Evolutionary conservation across 768 basidiomycete genomes (phyloP).

Genomic region (Lenzites betulinus): DNA sequence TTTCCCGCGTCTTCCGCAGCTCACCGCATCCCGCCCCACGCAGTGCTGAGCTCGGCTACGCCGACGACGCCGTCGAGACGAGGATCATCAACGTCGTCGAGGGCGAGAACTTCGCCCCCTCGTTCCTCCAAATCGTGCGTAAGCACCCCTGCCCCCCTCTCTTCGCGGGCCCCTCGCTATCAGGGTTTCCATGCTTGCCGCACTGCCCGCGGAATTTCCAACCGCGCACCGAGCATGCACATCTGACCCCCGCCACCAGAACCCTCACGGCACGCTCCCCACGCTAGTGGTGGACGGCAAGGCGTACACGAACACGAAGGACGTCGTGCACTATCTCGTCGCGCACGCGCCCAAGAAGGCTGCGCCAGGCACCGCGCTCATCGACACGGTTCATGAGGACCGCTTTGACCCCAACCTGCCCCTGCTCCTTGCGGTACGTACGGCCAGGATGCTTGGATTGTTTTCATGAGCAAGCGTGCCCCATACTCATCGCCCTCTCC

Average conservation of each 20-base stretch:
- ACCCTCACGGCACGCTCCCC: slow-evolving; percentile 47
- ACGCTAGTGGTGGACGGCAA: slow-evolving; percentile 41
- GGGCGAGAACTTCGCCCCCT: slow-evolving; percentile 51
- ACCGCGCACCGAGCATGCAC: not conserved
- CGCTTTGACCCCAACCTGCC: slow-evolving; percentile 55
- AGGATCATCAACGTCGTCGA: slow-evolving; percentile 44
- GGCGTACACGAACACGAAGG: slow-evolving; percentile 41
- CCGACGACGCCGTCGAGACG: slow-evolving; percentile 36
- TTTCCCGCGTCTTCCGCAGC: not conserved
- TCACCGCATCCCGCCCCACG: not conserved
- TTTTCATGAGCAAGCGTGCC: too few relatives aligned
- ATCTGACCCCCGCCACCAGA: slow-evolving; percentile 31
- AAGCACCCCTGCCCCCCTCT: not conserved
- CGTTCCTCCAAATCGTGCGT: slow-evolving; percentile 45
- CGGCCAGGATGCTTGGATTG: not conserved
- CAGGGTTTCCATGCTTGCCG: not conserved
- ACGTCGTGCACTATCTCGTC: slow-evolving; percentile 45
- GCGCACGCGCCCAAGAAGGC: slow-evolving; percentile 40
- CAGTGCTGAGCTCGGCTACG: slow-evolving; percentile 48
- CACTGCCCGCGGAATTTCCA: not conserved
- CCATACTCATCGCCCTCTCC: too few relatives aligned
- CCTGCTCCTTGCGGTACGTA: slow-evolving; percentile 41
- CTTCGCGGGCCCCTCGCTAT: not conserved
- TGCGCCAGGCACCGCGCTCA: slow-evolving; percentile 37
- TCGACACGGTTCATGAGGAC: slow-evolving; percentile 46